Conservation (phyloP, 306 rosid genomes). For the Begonia peltatifolia region DNA sequence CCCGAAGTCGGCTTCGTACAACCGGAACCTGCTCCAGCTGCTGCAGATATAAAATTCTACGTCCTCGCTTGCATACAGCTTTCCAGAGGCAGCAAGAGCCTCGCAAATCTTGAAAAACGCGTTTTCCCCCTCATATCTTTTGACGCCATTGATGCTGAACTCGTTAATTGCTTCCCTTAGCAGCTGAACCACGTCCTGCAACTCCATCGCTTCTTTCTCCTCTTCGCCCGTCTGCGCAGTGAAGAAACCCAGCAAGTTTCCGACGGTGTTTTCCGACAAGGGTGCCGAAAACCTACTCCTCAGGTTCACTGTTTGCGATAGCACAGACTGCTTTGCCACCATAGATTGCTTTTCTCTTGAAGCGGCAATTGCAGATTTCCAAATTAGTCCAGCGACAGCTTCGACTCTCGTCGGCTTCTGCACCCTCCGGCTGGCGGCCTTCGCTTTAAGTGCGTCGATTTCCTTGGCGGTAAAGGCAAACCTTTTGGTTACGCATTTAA, state of each 20-base stretch:
- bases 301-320: slow-evolving; percentile 22
- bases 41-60: slow-evolving; percentile 1
- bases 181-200: background rate
- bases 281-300: slow-evolving; percentile 15
- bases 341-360: slow-evolving; percentile 9
- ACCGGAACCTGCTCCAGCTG: slow-evolving; percentile 14
- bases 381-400: slow-evolving; percentile 27
- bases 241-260: slow-evolving; percentile 24
- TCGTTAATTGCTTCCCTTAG: slow-evolving; percentile 1
- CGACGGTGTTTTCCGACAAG: slow-evolving; percentile 14
- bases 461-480: slow-evolving; percentile 19
- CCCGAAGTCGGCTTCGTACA: slow-evolving; percentile 16
- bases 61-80: slow-evolving; percentile 1
- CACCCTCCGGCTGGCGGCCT: background rate
- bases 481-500: slow-evolving; percentile 15
- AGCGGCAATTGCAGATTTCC: slow-evolving; percentile 28
- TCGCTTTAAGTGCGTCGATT: slow-evolving; percentile 19
- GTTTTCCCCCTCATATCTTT: slow-evolving; percentile 2
- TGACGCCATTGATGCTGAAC: background rate
- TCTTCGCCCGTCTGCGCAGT: slow-evolving; percentile 1
- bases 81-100: background rate
- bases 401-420: slow-evolving; percentile 20
- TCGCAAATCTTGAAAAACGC: background rate
- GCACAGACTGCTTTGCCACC: slow-evolving; percentile 8
- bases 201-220: background rate